These are phyloP conservation scores for Trichosporon sp. DNA, from an alignment of 1,284 basidiomycete genomes.

Conservation along the genomic window DNA sequence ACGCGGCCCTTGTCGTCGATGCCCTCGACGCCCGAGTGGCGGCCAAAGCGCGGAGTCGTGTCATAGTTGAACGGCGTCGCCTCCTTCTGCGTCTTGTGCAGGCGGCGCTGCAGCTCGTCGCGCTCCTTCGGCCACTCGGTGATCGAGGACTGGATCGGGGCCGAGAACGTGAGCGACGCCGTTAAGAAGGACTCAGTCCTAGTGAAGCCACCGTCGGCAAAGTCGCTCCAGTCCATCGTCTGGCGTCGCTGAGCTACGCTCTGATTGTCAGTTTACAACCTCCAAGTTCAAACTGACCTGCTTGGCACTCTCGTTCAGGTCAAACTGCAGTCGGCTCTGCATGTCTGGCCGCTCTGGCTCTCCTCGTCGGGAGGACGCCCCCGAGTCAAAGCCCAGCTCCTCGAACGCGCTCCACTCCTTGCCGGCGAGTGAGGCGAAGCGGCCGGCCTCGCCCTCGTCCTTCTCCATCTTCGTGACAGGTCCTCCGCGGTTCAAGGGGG, in stretches of 20 bases:
- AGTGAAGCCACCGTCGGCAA: constrained; percentile 69
- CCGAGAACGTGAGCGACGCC: constrained; percentile 73
- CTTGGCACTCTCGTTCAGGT: constrained; percentile 77
- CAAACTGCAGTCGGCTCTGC: constrained; percentile 70
- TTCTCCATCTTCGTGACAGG: constrained; percentile 11
- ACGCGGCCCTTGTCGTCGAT: constrained; percentile 59
- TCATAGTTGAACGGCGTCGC: constrained; percentile 79
- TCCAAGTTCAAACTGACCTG: constrained; percentile 55
- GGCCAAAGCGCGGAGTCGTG: constrained; percentile 64
- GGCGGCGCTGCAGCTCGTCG: constrained; percentile 65
- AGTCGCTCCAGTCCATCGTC: constrained; percentile 81
- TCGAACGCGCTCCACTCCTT: constrained; percentile 86
- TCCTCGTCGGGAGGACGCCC: constrained; percentile 50
- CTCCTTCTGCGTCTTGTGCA: constrained; percentile 75
- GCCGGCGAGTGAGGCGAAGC: constrained; percentile 73
- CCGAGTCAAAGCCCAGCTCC: constrained; percentile 64
- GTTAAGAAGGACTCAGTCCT: constrained; percentile 67
- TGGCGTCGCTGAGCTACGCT: constrained; percentile 65
- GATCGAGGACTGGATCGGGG: constrained; percentile 63
- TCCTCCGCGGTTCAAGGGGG: neutral
- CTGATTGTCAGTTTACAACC: neutral
- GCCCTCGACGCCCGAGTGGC: constrained; percentile 12
- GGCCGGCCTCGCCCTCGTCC: constrained; percentile 55
- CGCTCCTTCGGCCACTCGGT: constrained; percentile 67
- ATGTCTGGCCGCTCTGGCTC: constrained; percentile 25